Conservation (phyloP, 2,329 filamentous ascomycete species). For the Metarhizium brunneum region DNA sequence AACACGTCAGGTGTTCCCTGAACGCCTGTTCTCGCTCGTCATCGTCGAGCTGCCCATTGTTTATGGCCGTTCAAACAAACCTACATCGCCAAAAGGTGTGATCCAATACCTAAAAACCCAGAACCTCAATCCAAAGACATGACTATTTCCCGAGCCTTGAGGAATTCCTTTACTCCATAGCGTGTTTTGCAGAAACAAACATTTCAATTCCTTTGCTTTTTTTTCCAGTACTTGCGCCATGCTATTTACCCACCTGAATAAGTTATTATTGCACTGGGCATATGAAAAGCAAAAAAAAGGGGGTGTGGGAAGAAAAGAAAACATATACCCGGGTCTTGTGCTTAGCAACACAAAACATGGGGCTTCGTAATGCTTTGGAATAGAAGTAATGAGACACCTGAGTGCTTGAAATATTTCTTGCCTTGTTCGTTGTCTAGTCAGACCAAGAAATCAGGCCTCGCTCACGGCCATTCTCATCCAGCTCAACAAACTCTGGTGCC, state of each 20-base stretch:
- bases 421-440: constrained; percentile 11
- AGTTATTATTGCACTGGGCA: not conserved
- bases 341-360: not conserved
- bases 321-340: not conserved
- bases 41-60: no score
- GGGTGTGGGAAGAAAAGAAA: not conserved
- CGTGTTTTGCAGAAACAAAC: no score
- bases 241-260: no score
- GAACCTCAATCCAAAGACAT: no score
- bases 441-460: constrained; percentile 42
- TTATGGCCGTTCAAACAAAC: not conserved
- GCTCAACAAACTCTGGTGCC: constrained; percentile 41
- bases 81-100: not conserved
- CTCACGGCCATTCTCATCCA: constrained; percentile 43
- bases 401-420: not conserved
- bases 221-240: no score
- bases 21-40: no score
- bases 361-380: not conserved
- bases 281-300: not conserved
- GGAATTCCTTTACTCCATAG: no score
- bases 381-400: not conserved
- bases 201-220: no score
- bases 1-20: no score
- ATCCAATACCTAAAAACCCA: not conserved
- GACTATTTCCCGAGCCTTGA: no score